phyloP scores from a whole-genome alignment of 768 basidiomycete genomes.

The Suillus brevipes region DNA sequence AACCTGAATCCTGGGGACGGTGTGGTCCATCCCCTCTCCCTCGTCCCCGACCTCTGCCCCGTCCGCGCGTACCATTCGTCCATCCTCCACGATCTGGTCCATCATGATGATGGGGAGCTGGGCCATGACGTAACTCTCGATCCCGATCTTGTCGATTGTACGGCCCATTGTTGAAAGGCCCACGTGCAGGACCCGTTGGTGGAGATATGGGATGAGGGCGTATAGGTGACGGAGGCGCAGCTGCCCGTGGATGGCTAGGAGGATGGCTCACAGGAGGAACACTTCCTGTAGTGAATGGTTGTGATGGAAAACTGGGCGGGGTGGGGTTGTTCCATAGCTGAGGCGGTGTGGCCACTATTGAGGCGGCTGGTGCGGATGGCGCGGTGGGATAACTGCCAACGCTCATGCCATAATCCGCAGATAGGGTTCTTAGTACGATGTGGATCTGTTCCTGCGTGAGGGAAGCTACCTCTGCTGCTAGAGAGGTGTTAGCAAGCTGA shows the following conservation, averaged over 20 bases:
- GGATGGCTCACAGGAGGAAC: conserved; percentile 22
- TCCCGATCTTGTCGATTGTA: conserved; percentile 29
- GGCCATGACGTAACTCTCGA: conserved; percentile 24
- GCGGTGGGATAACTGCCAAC: conserved; percentile 31
- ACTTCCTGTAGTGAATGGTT: conserved; percentile 11
- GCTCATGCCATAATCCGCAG: conserved; percentile 39
- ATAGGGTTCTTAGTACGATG: conserved; percentile 59
- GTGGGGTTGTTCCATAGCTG: conserved; percentile 14
- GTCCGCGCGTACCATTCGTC: conserved; percentile 26
- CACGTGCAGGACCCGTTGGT: conserved; percentile 19
- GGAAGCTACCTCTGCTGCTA: conserved; percentile 71
- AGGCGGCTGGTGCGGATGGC: conserved; percentile 27
- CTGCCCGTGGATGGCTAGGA: conserved; percentile 22
- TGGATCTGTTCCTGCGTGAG: conserved; percentile 79
- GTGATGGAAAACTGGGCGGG: conserved; percentile 15
- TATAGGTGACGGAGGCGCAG: conserved; percentile 28
- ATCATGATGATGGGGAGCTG: conserved; percentile 29
- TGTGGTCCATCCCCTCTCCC: conserved; percentile 33
- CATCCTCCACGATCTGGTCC: conserved; percentile 37
- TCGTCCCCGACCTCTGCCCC: conserved; percentile 35
- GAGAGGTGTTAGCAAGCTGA: conserved; percentile 45
- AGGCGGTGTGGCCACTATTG: conserved; percentile 28
- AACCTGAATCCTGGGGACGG: conserved; percentile 55
- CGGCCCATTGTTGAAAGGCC: conserved; percentile 28
- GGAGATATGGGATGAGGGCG: conserved; percentile 15